Conservation (phyloP, 2,329 filamentous ascomycete genomes). For the Fusarium sublunatum region DNA sequence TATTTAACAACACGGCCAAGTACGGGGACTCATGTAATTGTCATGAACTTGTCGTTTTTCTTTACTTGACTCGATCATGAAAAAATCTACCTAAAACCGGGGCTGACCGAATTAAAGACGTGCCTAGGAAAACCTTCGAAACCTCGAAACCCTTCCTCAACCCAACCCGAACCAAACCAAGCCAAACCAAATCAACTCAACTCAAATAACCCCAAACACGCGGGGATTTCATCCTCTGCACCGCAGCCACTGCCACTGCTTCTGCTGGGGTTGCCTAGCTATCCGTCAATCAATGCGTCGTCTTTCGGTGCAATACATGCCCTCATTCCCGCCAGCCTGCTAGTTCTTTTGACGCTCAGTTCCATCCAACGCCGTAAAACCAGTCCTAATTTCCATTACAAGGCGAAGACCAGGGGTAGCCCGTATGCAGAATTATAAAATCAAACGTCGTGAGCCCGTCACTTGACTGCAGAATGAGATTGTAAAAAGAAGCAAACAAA, state of each 20-base stretch:
- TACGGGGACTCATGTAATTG: constrained; percentile 24
- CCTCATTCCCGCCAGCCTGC: constrained; percentile 18
- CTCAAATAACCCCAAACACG: constrained; percentile 27
- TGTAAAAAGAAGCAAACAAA: constrained; percentile 18
- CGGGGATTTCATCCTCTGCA: constrained; percentile 18
- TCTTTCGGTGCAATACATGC: constrained; percentile 30
- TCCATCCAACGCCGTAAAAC: constrained; percentile 45
- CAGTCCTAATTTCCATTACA: constrained; percentile 37
- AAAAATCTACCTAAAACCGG: constrained; percentile 38
- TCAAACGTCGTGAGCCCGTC: constrained; percentile 21
- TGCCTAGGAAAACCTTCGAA: constrained; percentile 28
- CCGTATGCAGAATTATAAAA: constrained; percentile 36
- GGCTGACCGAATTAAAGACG: constrained; percentile 35
- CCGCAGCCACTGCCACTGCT: background rate
- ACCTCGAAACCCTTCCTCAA: constrained; percentile 22
- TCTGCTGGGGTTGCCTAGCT: constrained; percentile 16
- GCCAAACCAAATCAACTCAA: constrained; percentile 12
- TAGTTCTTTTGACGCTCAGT: constrained; percentile 33
- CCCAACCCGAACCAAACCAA: constrained; percentile 16
- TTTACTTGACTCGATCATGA: constrained; percentile 39
- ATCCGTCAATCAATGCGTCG: constrained; percentile 31
- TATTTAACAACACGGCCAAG: constrained; percentile 2
- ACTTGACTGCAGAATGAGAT: constrained; percentile 18
- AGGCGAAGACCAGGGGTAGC: constrained; percentile 22
- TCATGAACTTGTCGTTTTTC: constrained; percentile 38